phyloP scores from a whole-genome alignment of 345 rosid genomes.

The Eucalyptus erythrocorys region DNA sequence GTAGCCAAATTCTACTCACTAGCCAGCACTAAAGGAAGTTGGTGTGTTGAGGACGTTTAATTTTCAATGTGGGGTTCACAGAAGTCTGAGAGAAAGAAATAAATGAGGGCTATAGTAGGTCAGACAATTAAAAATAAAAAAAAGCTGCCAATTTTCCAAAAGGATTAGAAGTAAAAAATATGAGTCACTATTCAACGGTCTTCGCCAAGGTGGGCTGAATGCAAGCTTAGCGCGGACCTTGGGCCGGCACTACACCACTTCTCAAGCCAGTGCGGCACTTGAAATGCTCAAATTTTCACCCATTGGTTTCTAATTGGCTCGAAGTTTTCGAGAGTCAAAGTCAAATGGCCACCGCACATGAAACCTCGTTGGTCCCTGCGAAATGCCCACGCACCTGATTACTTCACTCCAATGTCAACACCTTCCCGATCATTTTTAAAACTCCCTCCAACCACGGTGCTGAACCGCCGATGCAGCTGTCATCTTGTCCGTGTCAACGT shows the following conservation, averaged over 20 bases:
- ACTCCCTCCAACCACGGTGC: neutral
- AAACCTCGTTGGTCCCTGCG: neutral
- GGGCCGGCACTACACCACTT: neutral
- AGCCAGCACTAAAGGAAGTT: neutral
- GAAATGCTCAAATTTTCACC: neutral
- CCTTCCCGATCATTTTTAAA: neutral
- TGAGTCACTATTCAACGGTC: too few relatives aligned
- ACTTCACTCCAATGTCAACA: neutral
- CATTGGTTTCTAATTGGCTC: neutral
- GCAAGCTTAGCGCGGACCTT: neutral
- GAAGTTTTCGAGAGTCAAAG: neutral
- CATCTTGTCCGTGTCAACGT: neutral
- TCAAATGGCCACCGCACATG: neutral
- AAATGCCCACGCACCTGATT: neutral
- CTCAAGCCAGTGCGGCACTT: neutral
- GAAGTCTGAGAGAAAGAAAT: rapidly evolving
- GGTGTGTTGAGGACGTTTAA: rapidly evolving
- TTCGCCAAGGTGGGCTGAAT: neutral
- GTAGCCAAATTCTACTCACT: neutral
- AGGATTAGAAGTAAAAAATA: too few relatives aligned
- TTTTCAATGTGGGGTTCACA: rapidly evolving
- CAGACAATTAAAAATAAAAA: neutral
- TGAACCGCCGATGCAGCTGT: neutral
- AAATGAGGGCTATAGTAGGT: neutral
- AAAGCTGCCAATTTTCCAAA: neutral